A percentile compares a stretch with the other conserved stretches of the same genome.
Evolutionary conservation across 1,284 basidiomycete genomes (phyloP).

Genomic region (Cyathus pygmaeus): DNA sequence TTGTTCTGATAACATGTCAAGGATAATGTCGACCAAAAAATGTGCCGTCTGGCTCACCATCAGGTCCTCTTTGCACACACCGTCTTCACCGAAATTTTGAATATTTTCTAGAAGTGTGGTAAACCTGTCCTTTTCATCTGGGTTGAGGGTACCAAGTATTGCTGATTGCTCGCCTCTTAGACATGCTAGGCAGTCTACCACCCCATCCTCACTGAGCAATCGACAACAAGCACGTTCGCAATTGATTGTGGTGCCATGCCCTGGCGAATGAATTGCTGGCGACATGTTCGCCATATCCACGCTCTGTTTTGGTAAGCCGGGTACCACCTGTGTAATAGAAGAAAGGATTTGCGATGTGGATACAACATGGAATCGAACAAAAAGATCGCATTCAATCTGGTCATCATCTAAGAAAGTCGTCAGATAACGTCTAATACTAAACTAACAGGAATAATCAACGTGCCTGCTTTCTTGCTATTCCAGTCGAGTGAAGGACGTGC

Average conservation of each 20-base stretch:
- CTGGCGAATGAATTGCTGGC: slow-evolving; percentile 22
- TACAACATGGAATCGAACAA: slow-evolving; percentile 53
- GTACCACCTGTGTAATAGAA: background rate
- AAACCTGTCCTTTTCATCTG: slow-evolving; percentile 46
- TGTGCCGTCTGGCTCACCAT: slow-evolving; percentile 50
- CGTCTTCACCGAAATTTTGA: slow-evolving; percentile 52
- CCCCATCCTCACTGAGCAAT: slow-evolving; percentile 46
- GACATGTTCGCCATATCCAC: too few species aligned
- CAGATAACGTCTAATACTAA: background rate
- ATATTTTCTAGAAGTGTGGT: slow-evolving; percentile 54
- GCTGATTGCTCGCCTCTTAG: slow-evolving; percentile 54
- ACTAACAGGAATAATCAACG: slow-evolving; percentile 20
- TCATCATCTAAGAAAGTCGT: slow-evolving; percentile 70
- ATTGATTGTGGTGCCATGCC: slow-evolving; percentile 58
- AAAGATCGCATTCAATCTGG: slow-evolving; percentile 75
- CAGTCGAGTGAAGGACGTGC: slow-evolving; percentile 70
- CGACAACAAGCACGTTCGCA: slow-evolving; percentile 63
- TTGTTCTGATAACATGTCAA: background rate
- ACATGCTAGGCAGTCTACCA: slow-evolving; percentile 69
- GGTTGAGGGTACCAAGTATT: slow-evolving; percentile 45
- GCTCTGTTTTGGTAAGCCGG: too few species aligned
- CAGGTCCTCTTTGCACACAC: slow-evolving; percentile 58
- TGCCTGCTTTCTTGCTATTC: slow-evolving; percentile 88
- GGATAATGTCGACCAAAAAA: too few species aligned
- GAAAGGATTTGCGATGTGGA: background rate